phyloP scores from a whole-genome alignment of 306 rosid species.

The Prosopis cineraria region DNA sequence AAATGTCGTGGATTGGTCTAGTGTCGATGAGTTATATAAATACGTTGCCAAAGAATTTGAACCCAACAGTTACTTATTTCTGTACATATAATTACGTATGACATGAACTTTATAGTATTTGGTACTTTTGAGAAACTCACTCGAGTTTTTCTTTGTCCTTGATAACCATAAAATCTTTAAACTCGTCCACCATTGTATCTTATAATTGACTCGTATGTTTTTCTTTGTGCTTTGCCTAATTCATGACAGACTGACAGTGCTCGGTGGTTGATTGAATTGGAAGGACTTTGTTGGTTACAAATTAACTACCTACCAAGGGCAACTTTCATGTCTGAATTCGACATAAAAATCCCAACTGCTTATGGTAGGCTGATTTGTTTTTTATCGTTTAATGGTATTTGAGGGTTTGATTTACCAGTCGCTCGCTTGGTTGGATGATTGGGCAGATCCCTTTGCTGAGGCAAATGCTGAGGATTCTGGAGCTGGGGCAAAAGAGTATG shows the following conservation, averaged over 20 bases:
- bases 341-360: conserved; percentile 20
- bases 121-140: background rate
- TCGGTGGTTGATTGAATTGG: conserved; percentile 19
- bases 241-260: conserved; percentile 3
- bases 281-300: conserved; percentile 7
- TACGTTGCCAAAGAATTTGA: background rate
- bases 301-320: conserved; percentile 20
- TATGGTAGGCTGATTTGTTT: conserved; percentile 25
- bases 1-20: background rate
- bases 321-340: conserved; percentile 45
- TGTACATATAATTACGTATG: background rate
- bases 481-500: conserved; percentile 42
- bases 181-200: background rate
- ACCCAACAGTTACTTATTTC: background rate
- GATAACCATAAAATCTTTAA: background rate
- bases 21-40: background rate
- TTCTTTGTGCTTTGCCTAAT: background rate
- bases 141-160: background rate
- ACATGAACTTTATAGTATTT: background rate
- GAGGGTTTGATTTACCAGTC: background rate
- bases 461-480: conserved; percentile 47
- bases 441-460: conserved; percentile 47
- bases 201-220: background rate
- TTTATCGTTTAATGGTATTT: background rate
- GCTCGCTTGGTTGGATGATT: background rate